These are phyloP conservation scores for Ceratobasidium sp. DNA, from an alignment of 1,284 basidiomycete genomes.

Conservation along the genomic window DNA sequence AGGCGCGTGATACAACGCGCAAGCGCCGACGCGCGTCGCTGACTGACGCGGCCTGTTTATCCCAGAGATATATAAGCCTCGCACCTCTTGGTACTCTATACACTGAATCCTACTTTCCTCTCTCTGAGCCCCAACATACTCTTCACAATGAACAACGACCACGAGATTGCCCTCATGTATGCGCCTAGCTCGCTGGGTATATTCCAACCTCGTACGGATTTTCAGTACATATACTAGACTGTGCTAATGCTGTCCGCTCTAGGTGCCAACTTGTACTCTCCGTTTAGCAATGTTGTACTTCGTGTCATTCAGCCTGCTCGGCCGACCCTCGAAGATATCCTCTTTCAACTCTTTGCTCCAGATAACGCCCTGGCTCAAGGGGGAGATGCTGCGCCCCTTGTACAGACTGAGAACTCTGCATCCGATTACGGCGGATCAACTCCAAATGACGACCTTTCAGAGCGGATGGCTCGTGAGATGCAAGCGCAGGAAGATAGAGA, in stretches of 20 bases:
- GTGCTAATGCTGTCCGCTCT: background rate
- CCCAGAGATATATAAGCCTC: conserved; percentile 10
- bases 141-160: conserved; percentile 11
- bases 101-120: background rate
- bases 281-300: conserved; percentile 9
- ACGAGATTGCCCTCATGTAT: conserved; percentile 31
- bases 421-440: background rate
- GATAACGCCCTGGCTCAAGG: background rate
- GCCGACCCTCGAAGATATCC: conserved; percentile 10
- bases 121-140: background rate
- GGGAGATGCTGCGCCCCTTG: background rate
- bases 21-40: conserved; percentile 36
- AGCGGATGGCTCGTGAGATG: conserved; percentile 34
- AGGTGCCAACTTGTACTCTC: conserved; percentile 8
- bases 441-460: conserved; percentile 16
- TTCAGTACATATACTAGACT: background rate
- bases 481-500: conserved; percentile 23
- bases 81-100: background rate
- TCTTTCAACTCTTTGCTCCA: conserved; percentile 9
- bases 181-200: conserved; percentile 12
- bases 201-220: conserved; percentile 11
- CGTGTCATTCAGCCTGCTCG: conserved; percentile 21
- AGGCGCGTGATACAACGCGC: conserved; percentile 10
- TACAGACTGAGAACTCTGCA: background rate
- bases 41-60: conserved; percentile 22